A percentile compares a stretch with the other conserved stretches of the same genome.
Conservation (phyloP, 306 rosid genomes). For the Begonia loranthoides region DNA sequence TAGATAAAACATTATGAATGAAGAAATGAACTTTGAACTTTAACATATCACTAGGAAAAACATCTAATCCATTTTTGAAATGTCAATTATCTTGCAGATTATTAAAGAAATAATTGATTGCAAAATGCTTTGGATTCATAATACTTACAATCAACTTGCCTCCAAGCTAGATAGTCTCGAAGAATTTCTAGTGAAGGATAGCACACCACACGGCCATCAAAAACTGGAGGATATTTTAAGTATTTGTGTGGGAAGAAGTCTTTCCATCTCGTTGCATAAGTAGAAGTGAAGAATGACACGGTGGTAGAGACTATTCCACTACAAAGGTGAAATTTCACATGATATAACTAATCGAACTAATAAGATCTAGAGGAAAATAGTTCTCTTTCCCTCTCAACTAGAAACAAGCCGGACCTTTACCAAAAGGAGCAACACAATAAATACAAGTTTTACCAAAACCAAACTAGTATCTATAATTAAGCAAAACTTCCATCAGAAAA, state of each 20-base stretch:
- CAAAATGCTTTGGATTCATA: neutral
- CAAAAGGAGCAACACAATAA: neutral
- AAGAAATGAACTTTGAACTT: too few relatives aligned
- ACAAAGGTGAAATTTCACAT: slow-evolving; percentile 13
- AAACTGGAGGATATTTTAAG: slow-evolving; percentile 50
- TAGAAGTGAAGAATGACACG: slow-evolving; percentile 62
- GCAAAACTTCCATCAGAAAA: neutral
- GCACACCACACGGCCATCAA: slow-evolving; percentile 80
- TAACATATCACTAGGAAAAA: too few relatives aligned
- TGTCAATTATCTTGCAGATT: too few relatives aligned
- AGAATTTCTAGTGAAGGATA: slow-evolving; percentile 62
- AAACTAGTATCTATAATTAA: neutral
- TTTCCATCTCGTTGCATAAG: slow-evolving; percentile 51
- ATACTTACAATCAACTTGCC: slow-evolving; percentile 80
- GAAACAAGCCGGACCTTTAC: neutral
- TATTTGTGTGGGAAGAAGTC: slow-evolving; percentile 34
- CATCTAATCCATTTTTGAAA: too few relatives aligned
- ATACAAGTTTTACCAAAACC: neutral
- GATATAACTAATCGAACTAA: neutral
- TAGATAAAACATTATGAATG: too few relatives aligned
- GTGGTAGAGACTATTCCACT: slow-evolving; percentile 41
- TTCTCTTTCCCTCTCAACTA: neutral
- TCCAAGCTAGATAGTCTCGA: slow-evolving; percentile 72
- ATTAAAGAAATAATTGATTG: too few relatives aligned
- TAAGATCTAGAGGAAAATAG: too few relatives aligned